Conservation (phyloP, 345 rosid species). For the Gossypioides kirkii region DNA sequence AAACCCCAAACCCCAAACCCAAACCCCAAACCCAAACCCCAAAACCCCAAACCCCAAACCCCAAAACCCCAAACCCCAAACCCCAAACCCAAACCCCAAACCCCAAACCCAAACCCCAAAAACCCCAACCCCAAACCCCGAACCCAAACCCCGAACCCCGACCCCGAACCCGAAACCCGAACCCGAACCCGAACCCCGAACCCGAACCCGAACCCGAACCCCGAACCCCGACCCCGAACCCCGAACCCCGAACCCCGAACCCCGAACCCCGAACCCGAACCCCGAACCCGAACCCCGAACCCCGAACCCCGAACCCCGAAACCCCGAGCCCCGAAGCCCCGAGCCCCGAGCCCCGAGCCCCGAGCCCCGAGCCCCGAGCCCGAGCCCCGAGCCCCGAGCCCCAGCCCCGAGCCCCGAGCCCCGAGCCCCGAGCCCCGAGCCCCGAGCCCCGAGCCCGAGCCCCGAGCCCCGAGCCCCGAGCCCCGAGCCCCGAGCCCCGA, state of each 20-base stretch:
- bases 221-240: background rate
- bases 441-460: no score
- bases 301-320: conserved; percentile 8
- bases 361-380: conserved; percentile 10
- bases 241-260: background rate
- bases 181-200: conserved; percentile 10
- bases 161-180: conserved; percentile 8
- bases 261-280: background rate
- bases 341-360: background rate
- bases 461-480: no score
- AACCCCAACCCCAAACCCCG: conserved; percentile 10
- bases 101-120: conserved; percentile 14
- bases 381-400: background rate
- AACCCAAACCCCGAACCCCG: conserved; percentile 14
- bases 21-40: conserved; percentile 10
- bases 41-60: conserved; percentile 17
- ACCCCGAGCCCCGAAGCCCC: background rate
- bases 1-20: no score
- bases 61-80: conserved; percentile 14
- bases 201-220: conserved; percentile 15
- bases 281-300: conserved; percentile 1
- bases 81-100: conserved; percentile 13
- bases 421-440: no score
- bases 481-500: no score
- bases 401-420: background rate